Conservation (phyloP, 192 early-diverging fungal genomes). For the Fimicolochytrium jonesii region DNA sequence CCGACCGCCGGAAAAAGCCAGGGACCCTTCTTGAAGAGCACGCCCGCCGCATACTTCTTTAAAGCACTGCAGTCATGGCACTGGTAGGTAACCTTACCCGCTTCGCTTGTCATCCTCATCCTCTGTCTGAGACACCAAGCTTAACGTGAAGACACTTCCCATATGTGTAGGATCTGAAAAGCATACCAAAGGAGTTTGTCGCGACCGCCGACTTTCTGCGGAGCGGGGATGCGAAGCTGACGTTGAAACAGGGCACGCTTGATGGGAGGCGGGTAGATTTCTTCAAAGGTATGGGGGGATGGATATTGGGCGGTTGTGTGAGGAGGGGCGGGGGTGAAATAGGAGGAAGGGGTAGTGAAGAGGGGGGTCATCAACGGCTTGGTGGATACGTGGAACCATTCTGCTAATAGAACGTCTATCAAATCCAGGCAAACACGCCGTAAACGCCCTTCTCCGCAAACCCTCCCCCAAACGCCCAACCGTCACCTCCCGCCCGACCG, state of each 20-base stretch:
- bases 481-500: constrained; percentile 55
- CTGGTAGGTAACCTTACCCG: no score
- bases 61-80: no score
- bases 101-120: no score
- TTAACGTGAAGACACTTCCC: no score
- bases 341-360: background rate
- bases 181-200: constrained; percentile 21
- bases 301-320: background rate
- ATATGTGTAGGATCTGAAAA: constrained; percentile 10
- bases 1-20: no score
- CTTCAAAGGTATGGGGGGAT: constrained; percentile 92
- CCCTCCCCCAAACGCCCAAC: constrained; percentile 48
- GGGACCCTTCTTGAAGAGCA: no score
- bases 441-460: constrained; percentile 59
- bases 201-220: constrained; percentile 74
- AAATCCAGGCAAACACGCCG: constrained; percentile 59
- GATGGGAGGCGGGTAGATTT: constrained; percentile 89
- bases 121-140: no score
- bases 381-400: background rate
- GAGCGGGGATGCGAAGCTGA: constrained; percentile 66
- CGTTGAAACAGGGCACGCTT: constrained; percentile 77
- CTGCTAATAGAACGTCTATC: no score
- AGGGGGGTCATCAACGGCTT: background rate
- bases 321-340: background rate
- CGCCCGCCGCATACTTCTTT: no score